Base-by-base conservation (phyloP, 148 eudicot genomes). In the Camellia sinensis region DNA sequence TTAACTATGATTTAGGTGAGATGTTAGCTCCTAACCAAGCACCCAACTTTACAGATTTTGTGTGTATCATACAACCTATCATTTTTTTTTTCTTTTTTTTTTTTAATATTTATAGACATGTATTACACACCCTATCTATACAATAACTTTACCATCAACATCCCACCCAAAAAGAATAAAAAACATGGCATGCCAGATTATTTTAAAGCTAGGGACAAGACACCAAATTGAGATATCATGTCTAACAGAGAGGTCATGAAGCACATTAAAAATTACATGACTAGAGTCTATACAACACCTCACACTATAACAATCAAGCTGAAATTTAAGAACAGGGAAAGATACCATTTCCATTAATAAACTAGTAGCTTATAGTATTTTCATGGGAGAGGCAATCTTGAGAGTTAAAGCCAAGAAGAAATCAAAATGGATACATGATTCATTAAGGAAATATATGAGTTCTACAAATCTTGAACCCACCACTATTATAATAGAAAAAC, bases 251-350 rank as follows among this genome's bases (percentile, higher is more conserved):
- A 56, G 15, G 60, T 56, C 17, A 56, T 10, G 13, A 56, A 14
- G 60, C 60, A 56, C 2, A 56, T 8, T 56, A 56, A 56, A 29
- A 8, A 56, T 56, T 56, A 11, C 17, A 46, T 3, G 56, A 37
- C 37, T 29, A 29, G 37, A 29, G 37, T 29, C 37, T 29, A 29
- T 29, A 29, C 61, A 1, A 54, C n/a, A 29, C 19, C 17, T 7
- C 19, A 13, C 29, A 14, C 14, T 21, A 11, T 9, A 10, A 50
- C 19, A 46, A 40, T 40, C 29, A 78, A 17, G 59, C 46, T 67
- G 54, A 54, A 67, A 78, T 13, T 67, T 78, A 19, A 22, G 10
- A 67, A 40, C 37, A 50, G 52, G 69, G 65, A 48, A 67, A 67
- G 14, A 37, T 21, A 13, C 11, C 14, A 46, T 65, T 44, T 29